These are phyloP conservation scores for Hylodesmum podocarpum DNA, from an alignment of 306 rosid species.

Conservation along the genomic window DNA sequence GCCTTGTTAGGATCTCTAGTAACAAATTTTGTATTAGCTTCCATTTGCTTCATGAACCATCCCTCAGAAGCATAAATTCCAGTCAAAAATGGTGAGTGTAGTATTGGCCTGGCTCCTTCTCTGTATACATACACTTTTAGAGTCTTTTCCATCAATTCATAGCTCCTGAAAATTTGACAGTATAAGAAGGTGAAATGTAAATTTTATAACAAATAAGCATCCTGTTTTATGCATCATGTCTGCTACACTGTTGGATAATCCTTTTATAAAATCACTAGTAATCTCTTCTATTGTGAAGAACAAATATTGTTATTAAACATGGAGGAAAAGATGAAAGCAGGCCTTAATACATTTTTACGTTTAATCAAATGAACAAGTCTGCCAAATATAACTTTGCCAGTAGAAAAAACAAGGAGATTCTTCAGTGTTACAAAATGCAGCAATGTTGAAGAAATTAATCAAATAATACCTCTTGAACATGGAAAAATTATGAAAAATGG, in stretches of 20 bases:
- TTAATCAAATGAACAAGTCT: neutral
- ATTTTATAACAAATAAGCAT: neutral
- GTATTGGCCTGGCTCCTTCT: slow-evolving; percentile 74
- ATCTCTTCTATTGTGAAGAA: neutral
- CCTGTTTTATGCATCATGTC: slow-evolving; percentile 8
- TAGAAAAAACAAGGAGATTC: neutral
- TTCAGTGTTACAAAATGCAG: neutral
- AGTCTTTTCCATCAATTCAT: slow-evolving; percentile 81
- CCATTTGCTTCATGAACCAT: slow-evolving; percentile 86
- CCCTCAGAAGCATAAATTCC: slow-evolving; percentile 97
- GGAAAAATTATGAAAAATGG: slow-evolving; percentile 71
- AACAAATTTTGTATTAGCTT: slow-evolving; percentile 55
- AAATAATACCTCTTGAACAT: slow-evolving; percentile 64
- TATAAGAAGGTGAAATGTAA: neutral
- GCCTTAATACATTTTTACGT: neutral
- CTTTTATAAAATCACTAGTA: neutral
- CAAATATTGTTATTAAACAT: neutral
- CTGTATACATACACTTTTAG: slow-evolving; percentile 72
- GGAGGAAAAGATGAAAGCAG: neutral
- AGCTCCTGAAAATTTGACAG: slow-evolving; percentile 64
- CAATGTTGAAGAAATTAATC: neutral
- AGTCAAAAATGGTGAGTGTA: slow-evolving; percentile 66
- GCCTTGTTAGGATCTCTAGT: slow-evolving; percentile 65
- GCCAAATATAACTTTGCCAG: neutral
- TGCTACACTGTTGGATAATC: neutral